Percentiles rank a stretch among this genome's conserved stretches.
phyloP scores from a whole-genome alignment of 768 basidiomycete genomes.

The Leccinum rimulosum region DNA sequence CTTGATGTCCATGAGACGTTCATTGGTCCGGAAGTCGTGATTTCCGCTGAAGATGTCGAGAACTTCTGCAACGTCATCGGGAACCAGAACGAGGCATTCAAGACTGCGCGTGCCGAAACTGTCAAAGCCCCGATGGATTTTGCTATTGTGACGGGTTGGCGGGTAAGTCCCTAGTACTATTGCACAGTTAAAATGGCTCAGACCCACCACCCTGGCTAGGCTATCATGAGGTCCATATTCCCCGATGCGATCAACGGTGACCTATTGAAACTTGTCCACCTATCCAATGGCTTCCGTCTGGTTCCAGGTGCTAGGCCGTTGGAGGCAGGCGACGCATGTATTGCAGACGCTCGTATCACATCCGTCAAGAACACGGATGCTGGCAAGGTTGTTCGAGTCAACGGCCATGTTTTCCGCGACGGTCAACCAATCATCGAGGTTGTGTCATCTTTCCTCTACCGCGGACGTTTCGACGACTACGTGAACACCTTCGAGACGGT shows the following conservation, averaged over 20 bases:
- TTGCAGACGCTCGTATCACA: slow-evolving; percentile 82
- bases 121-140: slow-evolving; percentile 98
- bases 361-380: slow-evolving; percentile 88
- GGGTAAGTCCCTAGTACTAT: slow-evolving; percentile 52
- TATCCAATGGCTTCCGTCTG: slow-evolving; percentile 95
- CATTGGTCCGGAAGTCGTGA: slow-evolving; percentile 80
- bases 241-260: slow-evolving; percentile 90
- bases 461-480: slow-evolving; percentile 90
- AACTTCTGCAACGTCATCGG: slow-evolving; percentile 91
- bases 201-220: slow-evolving; percentile 44
- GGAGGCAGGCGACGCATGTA: slow-evolving; percentile 84
- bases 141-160: slow-evolving; percentile 97
- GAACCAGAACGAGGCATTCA: slow-evolving; percentile 90
- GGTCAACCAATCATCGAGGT: slow-evolving; percentile 88
- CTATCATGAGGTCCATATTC: slow-evolving; percentile 99
- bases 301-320: slow-evolving; percentile 76
- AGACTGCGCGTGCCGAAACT: slow-evolving; percentile 60
- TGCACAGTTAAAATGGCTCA: slow-evolving; percentile 5
- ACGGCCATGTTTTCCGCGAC: slow-evolving; percentile 76
- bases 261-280: slow-evolving; percentile 91
- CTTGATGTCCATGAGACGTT: slow-evolving; percentile 82
- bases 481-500: slow-evolving; percentile 94
- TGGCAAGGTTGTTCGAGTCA: slow-evolving; percentile 92
- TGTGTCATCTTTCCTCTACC: slow-evolving; percentile 93
- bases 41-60: slow-evolving; percentile 76